These are phyloP conservation scores for Paracorniculantispora psalliotae DNA, from an alignment of 2,329 filamentous ascomycete species.

Conservation along the genomic window DNA sequence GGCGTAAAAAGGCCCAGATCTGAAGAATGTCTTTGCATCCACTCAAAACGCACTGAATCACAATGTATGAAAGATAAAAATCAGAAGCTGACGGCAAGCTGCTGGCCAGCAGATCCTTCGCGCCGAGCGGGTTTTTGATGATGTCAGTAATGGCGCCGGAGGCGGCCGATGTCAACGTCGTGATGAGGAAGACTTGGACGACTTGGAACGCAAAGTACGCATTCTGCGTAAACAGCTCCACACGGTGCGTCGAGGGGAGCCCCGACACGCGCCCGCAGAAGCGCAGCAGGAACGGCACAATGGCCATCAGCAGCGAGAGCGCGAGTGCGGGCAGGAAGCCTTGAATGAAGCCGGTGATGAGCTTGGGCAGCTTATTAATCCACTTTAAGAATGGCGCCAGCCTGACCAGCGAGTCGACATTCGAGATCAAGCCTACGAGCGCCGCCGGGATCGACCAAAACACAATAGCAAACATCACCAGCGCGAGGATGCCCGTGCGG, in stretches of 20 bases:
- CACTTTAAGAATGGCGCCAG: conserved; percentile 45
- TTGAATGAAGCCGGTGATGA: conserved; percentile 46
- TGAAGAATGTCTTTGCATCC: conserved; percentile 72
- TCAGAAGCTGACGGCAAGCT: conserved; percentile 81
- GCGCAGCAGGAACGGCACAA: conserved; percentile 79
- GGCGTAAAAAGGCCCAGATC: conserved; percentile 54
- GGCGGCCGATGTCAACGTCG: conserved; percentile 75
- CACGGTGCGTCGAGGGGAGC: conserved; percentile 35
- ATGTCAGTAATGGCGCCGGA: conserved; percentile 62
- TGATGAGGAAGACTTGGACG: conserved; percentile 87
- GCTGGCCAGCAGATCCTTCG: conserved; percentile 61
- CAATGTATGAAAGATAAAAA: conserved; percentile 91
- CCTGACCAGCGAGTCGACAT: conserved; percentile 64
- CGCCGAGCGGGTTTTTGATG: conserved; percentile 53
- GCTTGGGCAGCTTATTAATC: conserved; percentile 28
- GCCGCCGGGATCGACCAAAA: conserved; percentile 80
- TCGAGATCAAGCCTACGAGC: conserved; percentile 79
- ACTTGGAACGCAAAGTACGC: conserved; percentile 89
- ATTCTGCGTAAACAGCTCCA: conserved; percentile 87
- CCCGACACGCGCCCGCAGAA: conserved; percentile 16
- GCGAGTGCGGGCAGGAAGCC: conserved; percentile 77
- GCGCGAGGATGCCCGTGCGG: conserved; percentile 61
- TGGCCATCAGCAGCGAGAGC: conserved; percentile 77
- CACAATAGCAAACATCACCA: conserved; percentile 72
- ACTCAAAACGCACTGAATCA: conserved; percentile 82